A percentile compares a stretch with the other conserved stretches of the same genome.
Conservation (phyloP, 1,284 basidiomycete species). For the Boletus semigastroideus region DNA sequence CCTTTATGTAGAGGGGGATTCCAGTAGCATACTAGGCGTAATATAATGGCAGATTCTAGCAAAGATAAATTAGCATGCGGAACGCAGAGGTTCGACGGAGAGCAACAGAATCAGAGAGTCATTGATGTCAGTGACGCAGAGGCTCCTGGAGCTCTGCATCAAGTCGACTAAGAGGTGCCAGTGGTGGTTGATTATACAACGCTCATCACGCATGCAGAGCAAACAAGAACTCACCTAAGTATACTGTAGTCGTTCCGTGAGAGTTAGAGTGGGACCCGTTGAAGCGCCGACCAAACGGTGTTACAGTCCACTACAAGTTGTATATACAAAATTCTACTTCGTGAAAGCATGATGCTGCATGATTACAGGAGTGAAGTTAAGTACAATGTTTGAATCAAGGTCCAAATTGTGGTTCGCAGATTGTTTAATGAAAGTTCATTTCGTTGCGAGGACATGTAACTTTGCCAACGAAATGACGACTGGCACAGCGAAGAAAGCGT, state of each 20-base stretch:
- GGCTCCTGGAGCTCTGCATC: conserved; percentile 42
- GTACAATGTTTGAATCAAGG: conserved; percentile 2
- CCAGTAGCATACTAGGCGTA: not conserved
- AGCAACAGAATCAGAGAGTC: conserved; percentile 61
- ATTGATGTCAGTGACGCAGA: conserved; percentile 75
- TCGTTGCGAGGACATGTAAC: conserved; percentile 55
- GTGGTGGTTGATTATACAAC: conserved; percentile 69
- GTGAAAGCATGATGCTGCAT: not conserved
- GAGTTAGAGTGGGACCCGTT: conserved; percentile 5
- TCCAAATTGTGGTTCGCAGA: not conserved
- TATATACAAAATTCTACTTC: no score
- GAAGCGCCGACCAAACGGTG: conserved; percentile 27
- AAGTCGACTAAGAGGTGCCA: conserved; percentile 90
- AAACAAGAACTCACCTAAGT: conserved; percentile 23
- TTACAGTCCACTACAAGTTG: no score
- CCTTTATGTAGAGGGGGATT: not conserved
- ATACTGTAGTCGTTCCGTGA: not conserved
- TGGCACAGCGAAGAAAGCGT: conserved; percentile 71
- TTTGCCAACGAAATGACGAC: conserved; percentile 70
- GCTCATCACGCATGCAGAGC: conserved; percentile 59
- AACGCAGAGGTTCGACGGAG: conserved; percentile 1
- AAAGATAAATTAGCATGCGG: conserved; percentile 17
- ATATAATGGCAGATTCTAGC: no score
- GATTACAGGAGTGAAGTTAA: not conserved
- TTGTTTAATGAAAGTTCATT: conserved; percentile 27